These are phyloP conservation scores for Bipolaris bicolor DNA, from an alignment of 2,329 filamentous ascomycete species.

Conservation along the genomic window DNA sequence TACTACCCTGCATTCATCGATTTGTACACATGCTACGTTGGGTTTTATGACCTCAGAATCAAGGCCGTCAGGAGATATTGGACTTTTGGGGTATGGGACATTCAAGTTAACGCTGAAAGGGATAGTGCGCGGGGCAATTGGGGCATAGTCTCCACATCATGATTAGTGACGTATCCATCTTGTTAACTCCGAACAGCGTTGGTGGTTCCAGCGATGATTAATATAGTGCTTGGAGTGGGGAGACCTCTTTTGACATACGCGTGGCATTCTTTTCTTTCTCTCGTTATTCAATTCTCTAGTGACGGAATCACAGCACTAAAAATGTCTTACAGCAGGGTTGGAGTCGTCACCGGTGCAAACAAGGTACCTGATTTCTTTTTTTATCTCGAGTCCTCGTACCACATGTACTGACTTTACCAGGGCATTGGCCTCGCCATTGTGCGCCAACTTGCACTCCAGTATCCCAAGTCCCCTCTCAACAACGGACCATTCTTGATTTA, in stretches of 20 bases:
- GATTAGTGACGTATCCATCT: constrained; percentile 18
- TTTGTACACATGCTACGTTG: no score
- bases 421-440: constrained; percentile 59
- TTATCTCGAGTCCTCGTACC: neutral
- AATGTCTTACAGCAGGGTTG: constrained; percentile 51
- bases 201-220: constrained; percentile 6
- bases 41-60: no score
- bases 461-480: constrained; percentile 57
- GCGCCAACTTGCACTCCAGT: constrained; percentile 60
- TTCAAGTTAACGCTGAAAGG: constrained; percentile 6
- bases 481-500: constrained; percentile 59
- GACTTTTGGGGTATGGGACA: neutral
- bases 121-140: constrained; percentile 1
- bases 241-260: neutral
- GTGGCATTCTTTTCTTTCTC: neutral
- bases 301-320: neutral
- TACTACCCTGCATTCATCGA: no score
- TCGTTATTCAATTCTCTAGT: neutral
- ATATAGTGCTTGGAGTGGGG: neutral
- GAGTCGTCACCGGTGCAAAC: constrained; percentile 62
- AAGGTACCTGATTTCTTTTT: constrained; percentile 46
- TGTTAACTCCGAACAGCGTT: constrained; percentile 9
- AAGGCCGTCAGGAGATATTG: no score
- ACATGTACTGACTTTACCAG: constrained; percentile 23
- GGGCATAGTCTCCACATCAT: neutral